phyloP scores from a whole-genome alignment of 2,329 filamentous ascomycete genomes.

The Xylariomycetidae sp. region DNA sequence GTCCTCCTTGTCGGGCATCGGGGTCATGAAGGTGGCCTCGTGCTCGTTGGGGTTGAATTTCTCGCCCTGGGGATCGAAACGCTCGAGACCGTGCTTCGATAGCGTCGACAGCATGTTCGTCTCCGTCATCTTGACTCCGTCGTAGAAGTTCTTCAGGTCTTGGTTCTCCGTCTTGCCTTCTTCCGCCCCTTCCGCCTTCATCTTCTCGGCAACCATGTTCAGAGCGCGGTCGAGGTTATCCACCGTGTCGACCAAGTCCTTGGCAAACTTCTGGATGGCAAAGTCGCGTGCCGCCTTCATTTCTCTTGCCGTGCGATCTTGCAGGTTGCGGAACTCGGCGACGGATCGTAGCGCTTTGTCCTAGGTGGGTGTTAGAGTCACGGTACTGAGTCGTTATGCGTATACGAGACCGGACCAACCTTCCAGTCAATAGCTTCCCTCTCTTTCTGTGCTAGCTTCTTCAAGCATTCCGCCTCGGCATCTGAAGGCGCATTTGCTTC shows the following conservation, averaged over 20 bases:
- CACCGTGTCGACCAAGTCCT: conserved; percentile 89
- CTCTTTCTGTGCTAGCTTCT: conserved; percentile 66
- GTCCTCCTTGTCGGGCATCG: conserved; percentile 80
- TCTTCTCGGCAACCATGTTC: conserved; percentile 68
- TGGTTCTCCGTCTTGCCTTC: conserved; percentile 33
- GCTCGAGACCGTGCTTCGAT: conserved; percentile 88
- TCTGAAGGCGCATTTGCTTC: conserved; percentile 30
- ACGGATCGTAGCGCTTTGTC: conserved; percentile 92
- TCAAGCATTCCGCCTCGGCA: conserved; percentile 47
- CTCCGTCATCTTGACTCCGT: conserved; percentile 94
- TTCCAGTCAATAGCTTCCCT: conserved; percentile 77
- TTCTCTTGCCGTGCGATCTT: conserved; percentile 88
- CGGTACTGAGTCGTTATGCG: neutral
- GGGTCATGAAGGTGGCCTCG: conserved; percentile 93
- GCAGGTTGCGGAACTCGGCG: conserved; percentile 96
- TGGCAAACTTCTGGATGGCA: conserved; percentile 91
- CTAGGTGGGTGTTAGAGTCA: conserved; percentile 27
- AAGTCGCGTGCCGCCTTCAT: conserved; percentile 84
- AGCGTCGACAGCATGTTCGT: conserved; percentile 79
- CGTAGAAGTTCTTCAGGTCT: conserved; percentile 75
- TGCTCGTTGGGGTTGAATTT: conserved; percentile 96
- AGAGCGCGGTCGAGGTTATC: conserved; percentile 97
- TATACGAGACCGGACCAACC: conserved; percentile 46
- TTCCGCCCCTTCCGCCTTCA: conserved; percentile 42
- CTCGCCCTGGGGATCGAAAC: conserved; percentile 75